Evolutionary conservation across 345 rosid species (phyloP).

Genomic region (Euphorbia tirucalli): DNA sequence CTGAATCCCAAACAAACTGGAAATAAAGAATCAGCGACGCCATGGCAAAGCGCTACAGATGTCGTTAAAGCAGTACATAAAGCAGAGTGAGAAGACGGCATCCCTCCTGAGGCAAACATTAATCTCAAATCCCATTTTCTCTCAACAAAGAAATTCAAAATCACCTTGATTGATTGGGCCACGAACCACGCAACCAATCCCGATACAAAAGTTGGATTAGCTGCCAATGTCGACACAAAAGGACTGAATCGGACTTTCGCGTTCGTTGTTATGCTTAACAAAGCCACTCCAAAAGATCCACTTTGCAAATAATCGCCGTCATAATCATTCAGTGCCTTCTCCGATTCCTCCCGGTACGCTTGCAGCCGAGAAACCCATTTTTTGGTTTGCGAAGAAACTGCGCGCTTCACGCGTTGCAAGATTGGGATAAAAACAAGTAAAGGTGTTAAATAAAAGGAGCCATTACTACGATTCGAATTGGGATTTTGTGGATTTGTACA

Average conservation of each 20-base stretch:
- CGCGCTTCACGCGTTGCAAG: slow-evolving; percentile 36
- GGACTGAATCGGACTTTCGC: slow-evolving; percentile 79
- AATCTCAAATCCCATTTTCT: slow-evolving; percentile 87
- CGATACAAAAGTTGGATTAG: slow-evolving; percentile 86
- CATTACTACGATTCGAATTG: slow-evolving; percentile 11
- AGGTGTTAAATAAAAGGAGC: slow-evolving; percentile 26
- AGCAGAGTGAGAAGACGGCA: slow-evolving; percentile 96
- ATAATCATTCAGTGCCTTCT: slow-evolving; percentile 24
- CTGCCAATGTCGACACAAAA: slow-evolving; percentile 63
- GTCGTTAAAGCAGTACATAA: slow-evolving; percentile 89
- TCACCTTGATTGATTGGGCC: slow-evolving; percentile 70
- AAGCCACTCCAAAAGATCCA: slow-evolving; percentile 64
- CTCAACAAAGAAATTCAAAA: slow-evolving; percentile 78
- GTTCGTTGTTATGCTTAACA: slow-evolving; percentile 61
- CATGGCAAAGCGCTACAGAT: slow-evolving; percentile 86
- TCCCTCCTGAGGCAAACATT: slow-evolving; percentile 77
- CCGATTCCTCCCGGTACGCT: slow-evolving; percentile 40
- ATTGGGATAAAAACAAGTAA: slow-evolving; percentile 40
- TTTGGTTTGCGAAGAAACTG: slow-evolving; percentile 43
- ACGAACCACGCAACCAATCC: slow-evolving; percentile 70
- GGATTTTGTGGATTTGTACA: slow-evolving; percentile 26
- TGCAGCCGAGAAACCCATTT: slow-evolving; percentile 50
- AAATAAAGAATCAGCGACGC: slow-evolving; percentile 81
- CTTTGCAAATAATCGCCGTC: slow-evolving; percentile 35
- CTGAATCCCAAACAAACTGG: slow-evolving; percentile 96